Base-by-base conservation (phyloP, 495 filamentous ascomycete genomes). In the Chlorociboria aeruginascens region DNA sequence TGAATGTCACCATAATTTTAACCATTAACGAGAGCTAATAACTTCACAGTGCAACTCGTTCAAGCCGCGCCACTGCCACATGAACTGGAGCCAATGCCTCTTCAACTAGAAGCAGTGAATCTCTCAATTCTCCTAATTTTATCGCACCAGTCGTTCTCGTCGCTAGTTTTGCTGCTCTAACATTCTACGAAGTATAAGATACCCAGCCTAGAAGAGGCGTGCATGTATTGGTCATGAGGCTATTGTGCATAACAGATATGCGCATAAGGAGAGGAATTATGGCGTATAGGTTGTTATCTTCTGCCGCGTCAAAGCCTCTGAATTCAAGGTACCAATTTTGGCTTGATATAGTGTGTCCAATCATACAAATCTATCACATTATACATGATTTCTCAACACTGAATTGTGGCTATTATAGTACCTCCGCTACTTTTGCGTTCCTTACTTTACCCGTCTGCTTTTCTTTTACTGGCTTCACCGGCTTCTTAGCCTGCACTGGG, bases 121-220 rank as follows among this genome's bases (percentile, higher is more conserved):
- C 53, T 11, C 52, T 49, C 3, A 36, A 31, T 28, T 36, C 40
- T 17, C 49, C 53, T 33, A 39, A 48, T 25, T 48, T 38, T 29
- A 33, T 50, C 10, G 40, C 30, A 28, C 31, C 47, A 17, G 3
- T 50, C 17, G 31, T 48, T 10, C 12, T 52, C 43, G 49, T 42
- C 41, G 40, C 37, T 40, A 48, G 47, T 11, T 29, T 55, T 20
- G 52, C 48, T 40, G 34, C 43, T 25, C 20, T 2, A 25, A 25
- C 20, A 25, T 25, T 4, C 20, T 25, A n/a, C n/a, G n/a, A n/a
- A n/a, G n/a, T n/a, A 25, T 25, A 25, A 25, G 20, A 25, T 25
- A 25, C 20, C 20, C 20, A 25, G 20, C 20, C 20, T 25, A 25
- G 20, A 25, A 25, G 4, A 25, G 20, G 20, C 20, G 4, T 4